Evolutionary conservation across 2,329 filamentous ascomycete genomes (phyloP).

Genomic region (Onygena corvina): DNA sequence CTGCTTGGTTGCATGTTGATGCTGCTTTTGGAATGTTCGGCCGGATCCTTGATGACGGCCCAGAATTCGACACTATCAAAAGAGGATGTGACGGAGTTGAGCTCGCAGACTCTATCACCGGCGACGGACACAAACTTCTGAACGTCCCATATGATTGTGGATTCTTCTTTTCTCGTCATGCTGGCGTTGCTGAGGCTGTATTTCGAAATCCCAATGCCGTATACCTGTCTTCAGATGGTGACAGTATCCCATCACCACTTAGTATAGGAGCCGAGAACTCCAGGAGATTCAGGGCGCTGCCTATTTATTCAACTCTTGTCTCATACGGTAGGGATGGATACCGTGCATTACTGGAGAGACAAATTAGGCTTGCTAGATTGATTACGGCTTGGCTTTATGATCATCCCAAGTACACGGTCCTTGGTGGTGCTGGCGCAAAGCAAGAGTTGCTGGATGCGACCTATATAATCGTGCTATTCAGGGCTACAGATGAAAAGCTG

Average conservation of each 20-base stretch:
- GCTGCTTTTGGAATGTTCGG: constrained; percentile 82
- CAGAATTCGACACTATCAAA: constrained; percentile 46
- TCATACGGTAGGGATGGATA: constrained; percentile 63
- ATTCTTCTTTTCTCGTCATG: constrained; percentile 66
- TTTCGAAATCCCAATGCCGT: constrained; percentile 78
- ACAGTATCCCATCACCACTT: constrained; percentile 60
- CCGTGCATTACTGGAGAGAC: constrained; percentile 54
- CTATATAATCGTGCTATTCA: constrained; percentile 65
- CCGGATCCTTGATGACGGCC: constrained; percentile 46
- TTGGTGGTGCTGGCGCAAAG: constrained; percentile 39
- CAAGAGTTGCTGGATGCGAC: constrained; percentile 41
- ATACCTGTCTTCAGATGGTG: constrained; percentile 47
- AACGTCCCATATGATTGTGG: constrained; percentile 93
- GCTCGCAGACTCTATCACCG: constrained; percentile 73
- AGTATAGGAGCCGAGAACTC: constrained; percentile 88
- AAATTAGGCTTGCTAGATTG: constrained; percentile 57
- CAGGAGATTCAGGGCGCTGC: constrained; percentile 77
- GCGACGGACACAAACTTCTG: constrained; percentile 81
- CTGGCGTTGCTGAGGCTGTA: constrained; percentile 46
- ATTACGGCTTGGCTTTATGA: constrained; percentile 53
- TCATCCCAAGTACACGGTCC: constrained; percentile 52
- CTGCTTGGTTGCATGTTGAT: constrained; percentile 81
- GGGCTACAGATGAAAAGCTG: constrained; percentile 51
- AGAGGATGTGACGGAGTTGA: constrained; percentile 53
- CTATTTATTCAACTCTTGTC: constrained; percentile 67